Conservation (phyloP, 1,284 basidiomycete species). For the Neolentinus lepideus region DNA sequence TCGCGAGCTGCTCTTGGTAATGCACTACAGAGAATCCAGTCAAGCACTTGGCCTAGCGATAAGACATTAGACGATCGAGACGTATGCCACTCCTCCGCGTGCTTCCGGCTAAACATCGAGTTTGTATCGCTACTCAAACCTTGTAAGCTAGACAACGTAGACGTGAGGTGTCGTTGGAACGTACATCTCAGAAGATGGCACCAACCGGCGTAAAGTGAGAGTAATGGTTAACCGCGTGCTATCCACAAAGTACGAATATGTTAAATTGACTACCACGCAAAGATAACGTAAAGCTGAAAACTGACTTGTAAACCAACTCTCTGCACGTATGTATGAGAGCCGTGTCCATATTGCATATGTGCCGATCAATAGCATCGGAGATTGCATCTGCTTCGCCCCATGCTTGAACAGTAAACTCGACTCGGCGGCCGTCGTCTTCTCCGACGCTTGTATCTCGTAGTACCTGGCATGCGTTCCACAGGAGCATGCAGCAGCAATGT, state of each 20-base stretch:
- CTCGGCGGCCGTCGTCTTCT: conserved; percentile 36
- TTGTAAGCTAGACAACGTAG: conserved; percentile 31
- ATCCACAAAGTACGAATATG: conserved; percentile 5
- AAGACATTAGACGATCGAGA: conserved; percentile 16
- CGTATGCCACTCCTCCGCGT: conserved; percentile 72
- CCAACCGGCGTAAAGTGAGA: conserved; percentile 58
- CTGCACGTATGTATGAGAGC: conserved; percentile 58
- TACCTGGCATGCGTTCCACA: conserved; percentile 59
- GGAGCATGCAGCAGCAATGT: conserved; percentile 70
- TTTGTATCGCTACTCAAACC: conserved; percentile 26
- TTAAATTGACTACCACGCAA: not conserved
- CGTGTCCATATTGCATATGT: conserved; percentile 62
- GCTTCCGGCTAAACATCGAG: conserved; percentile 54
- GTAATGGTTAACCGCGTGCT: conserved; percentile 66
- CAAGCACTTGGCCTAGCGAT: not conserved
- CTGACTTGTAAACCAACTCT: conserved; percentile 72
- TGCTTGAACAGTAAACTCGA: conserved; percentile 52
- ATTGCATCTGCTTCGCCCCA: conserved; percentile 57
- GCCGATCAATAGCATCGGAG: conserved; percentile 55
- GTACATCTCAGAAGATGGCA: conserved; percentile 18
- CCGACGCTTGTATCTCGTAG: conserved; percentile 10
- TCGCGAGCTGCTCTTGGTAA: conserved; percentile 55
- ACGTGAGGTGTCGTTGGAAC: conserved; percentile 12
- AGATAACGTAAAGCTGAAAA: conserved; percentile 13
- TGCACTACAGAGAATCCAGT: conserved; percentile 35